Evolutionary conservation across 2,329 filamentous ascomycete species (phyloP).

Genomic region (Colletotrichum truncatum): DNA sequence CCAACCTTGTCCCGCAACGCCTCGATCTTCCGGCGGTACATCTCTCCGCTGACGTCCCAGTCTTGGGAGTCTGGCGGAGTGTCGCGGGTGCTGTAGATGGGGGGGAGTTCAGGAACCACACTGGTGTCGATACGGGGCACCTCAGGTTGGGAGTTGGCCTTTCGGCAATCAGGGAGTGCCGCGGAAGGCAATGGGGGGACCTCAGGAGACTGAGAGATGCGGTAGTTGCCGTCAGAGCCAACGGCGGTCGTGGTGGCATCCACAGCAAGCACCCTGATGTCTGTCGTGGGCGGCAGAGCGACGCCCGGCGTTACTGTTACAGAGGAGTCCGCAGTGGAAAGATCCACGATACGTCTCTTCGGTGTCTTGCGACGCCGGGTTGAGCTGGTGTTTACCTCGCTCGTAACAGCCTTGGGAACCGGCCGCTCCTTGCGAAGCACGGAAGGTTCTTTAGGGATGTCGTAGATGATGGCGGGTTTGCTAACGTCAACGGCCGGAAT

Average conservation of each 20-base stretch:
- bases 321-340: conserved; percentile 61
- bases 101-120: conserved; percentile 43
- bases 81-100: conserved; percentile 42
- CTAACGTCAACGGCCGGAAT: conserved; percentile 71
- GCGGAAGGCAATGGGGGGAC: conserved; percentile 42
- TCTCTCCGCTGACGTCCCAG: conserved; percentile 76
- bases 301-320: conserved; percentile 16
- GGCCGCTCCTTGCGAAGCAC: conserved; percentile 70
- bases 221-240: conserved; percentile 48
- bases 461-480: conserved; percentile 71
- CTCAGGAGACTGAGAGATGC: conserved; percentile 54
- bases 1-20: conserved; percentile 86
- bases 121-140: conserved; percentile 50
- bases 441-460: conserved; percentile 56
- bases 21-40: conserved; percentile 90
- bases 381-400: conserved; percentile 66
- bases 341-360: conserved; percentile 72
- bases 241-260: conserved; percentile 18
- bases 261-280: conserved; percentile 19
- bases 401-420: conserved; percentile 60
- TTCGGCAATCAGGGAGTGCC: conserved; percentile 43
- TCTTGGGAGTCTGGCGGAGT: conserved; percentile 52
- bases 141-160: conserved; percentile 40
- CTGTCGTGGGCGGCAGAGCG: background rate
- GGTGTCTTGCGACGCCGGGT: conserved; percentile 68